Evolutionary conservation across 768 basidiomycete species (phyloP), one percentile per base, ranked within the genome.

Genomic region (Glaciozyma martinii): DNA sequence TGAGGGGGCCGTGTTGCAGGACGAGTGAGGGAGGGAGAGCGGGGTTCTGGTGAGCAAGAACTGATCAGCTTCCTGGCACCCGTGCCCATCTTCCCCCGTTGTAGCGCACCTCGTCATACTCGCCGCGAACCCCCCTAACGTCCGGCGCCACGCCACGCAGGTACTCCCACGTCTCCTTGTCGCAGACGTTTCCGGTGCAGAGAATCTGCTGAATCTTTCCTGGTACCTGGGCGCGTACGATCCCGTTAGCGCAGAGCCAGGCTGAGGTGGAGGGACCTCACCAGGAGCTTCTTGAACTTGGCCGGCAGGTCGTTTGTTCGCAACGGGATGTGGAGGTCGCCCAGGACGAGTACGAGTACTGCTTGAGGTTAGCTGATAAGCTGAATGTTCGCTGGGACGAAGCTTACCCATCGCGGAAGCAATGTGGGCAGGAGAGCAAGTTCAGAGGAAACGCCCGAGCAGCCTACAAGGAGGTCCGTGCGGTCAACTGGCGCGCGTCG

Each of bases 131-230:
- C 50, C 91, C 87, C 70, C 89, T 82, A 10, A 98, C 89, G 74
- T 97, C 95, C 15, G 89, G 85, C 23, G 89, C 86, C n/a, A 99
- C 88, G 19, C 89, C 91, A 70, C 90, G 82, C 29, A 99, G 81
- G 79, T 95, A 98, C 71, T 97, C 95, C 77, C 88, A 92, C 10
- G 95, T 98, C 78, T 98, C 94, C 73, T 87, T 86, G 79, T 99
- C 95, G 76, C 90, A 93, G 29, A 97, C 87, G 75, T 98, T 98
- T 55, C 95, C 95, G 0, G 94, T 98, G 76, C 91, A 95, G 30
- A 98, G 81, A 65, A 98, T 95, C 77, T 98, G 94, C 67, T 93
- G 90, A 53, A 99, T 98, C 77, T 99, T 99, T 27, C 95, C 95
- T 25, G 89, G 89, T 8, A 90, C 86, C 59, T 75, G 75, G 58